Conservation (phyloP, 371 early-diverging fungal genomes). For the Mortierella sp. region DNA sequence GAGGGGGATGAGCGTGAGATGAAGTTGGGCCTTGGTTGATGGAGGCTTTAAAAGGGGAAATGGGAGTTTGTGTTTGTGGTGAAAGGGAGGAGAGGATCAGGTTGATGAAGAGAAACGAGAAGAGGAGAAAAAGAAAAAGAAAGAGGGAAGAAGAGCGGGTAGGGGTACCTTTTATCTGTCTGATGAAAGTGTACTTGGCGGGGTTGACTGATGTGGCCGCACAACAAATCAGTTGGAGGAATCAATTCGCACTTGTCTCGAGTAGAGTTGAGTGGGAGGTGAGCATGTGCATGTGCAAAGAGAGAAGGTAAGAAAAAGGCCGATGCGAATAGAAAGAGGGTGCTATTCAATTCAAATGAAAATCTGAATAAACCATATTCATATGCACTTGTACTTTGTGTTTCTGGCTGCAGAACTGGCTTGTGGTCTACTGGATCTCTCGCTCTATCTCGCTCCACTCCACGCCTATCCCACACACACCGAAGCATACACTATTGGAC, state of each 20-base stretch:
- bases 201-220: background rate
- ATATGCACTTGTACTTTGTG: background rate
- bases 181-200: background rate
- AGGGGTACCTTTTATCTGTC: background rate
- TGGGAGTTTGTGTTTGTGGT: background rate
- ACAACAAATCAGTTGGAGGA: background rate
- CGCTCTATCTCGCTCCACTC: background rate
- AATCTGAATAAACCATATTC: background rate
- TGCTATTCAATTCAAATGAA: background rate
- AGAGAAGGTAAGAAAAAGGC: background rate
- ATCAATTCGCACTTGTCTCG: background rate
- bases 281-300: constrained; percentile 12
- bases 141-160: background rate
- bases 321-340: background rate
- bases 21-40: constrained; percentile 4
- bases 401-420: no score
- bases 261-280: background rate
- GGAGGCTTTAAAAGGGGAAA: constrained; percentile 14
- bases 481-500: background rate
- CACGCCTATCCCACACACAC: background rate
- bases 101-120: constrained; percentile 15
- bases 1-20: constrained; percentile 12
- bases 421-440: background rate
- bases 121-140: background rate
- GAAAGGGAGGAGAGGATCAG: constrained; percentile 23